Percentiles rank a stretch among this genome's conserved stretches.
These are phyloP conservation scores for Penicillium occitanis DNA, from an alignment of 2,329 filamentous ascomycete genomes.

Conservation along the genomic window DNA sequence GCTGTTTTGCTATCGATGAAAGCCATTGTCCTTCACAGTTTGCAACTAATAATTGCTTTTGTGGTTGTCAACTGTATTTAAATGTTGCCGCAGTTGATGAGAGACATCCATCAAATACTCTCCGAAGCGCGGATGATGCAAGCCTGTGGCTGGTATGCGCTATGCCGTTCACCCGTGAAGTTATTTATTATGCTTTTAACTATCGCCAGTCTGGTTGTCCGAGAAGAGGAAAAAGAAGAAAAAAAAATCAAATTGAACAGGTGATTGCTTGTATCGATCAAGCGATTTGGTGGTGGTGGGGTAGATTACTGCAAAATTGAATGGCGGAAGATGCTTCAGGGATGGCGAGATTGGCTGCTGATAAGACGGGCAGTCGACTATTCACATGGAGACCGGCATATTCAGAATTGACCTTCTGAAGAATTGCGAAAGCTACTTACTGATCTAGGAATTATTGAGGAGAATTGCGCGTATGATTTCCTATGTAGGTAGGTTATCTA, in stretches of 20 bases:
- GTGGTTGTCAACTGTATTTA: not conserved
- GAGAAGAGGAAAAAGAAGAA: not conserved
- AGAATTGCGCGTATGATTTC: not conserved
- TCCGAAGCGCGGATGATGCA: not conserved
- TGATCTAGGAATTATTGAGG: not conserved
- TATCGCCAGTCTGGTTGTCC: not conserved
- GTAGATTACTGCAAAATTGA: not conserved
- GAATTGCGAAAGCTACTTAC: not conserved
- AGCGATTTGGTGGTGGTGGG: not conserved
- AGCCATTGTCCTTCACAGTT: conserved; percentile 7
- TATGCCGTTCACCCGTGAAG: not conserved
- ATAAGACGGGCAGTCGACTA: not conserved
- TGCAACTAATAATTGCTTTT: not conserved
- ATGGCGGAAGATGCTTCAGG: conserved; percentile 7
- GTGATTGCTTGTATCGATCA: conserved; percentile 1
- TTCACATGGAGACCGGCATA: not conserved
- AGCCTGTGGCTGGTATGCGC: not conserved
- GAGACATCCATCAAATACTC: not conserved
- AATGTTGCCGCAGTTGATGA: not conserved
- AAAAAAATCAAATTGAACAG: not conserved
- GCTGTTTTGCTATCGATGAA: conserved; percentile 12
- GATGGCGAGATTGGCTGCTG: conserved; percentile 7
- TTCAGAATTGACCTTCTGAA: not conserved
- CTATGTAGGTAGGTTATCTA: not conserved
- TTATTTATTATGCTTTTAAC: not conserved